Conservation (phyloP, 2,329 filamentous ascomycete genomes). For the Botrytis porri region DNA sequence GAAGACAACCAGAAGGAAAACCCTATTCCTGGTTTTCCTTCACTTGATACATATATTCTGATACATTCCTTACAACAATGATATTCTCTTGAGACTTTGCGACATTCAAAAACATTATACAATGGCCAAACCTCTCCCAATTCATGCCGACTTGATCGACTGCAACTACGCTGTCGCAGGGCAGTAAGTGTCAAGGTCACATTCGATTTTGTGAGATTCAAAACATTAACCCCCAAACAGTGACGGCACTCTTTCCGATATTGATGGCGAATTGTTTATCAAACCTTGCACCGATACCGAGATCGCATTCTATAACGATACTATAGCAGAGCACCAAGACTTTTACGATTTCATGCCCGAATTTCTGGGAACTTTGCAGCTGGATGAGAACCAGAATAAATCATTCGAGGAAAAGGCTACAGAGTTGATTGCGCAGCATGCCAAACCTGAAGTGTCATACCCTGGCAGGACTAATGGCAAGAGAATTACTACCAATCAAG, state of each 20-base stretch:
- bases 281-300: conserved; percentile 89
- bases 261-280: conserved; percentile 80
- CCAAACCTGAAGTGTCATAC: conserved; percentile 31
- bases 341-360: conserved; percentile 80
- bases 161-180: conserved; percentile 78
- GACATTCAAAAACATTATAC: conserved; percentile 21
- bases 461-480: conserved; percentile 29
- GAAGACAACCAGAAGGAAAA: conserved; percentile 16
- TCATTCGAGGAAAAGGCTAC: conserved; percentile 51
- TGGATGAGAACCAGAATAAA: conserved; percentile 55
- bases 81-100: conserved; percentile 34
- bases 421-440: conserved; percentile 34
- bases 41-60: conserved; percentile 21
- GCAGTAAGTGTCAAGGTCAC: conserved; percentile 60
- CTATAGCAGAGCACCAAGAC: conserved; percentile 60
- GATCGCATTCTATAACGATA: conserved; percentile 81
- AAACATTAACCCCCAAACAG: conserved; percentile 46
- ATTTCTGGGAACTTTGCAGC: conserved; percentile 75
- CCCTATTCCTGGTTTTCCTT: conserved; percentile 12
- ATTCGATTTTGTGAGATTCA: not conserved
- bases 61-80: conserved; percentile 33
- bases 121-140: conserved; percentile 44
- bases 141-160: conserved; percentile 56
- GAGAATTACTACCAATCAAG: conserved; percentile 69
- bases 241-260: conserved; percentile 84